Evolutionary conservation across 1,139 yeast species (phyloP), one percentile per base, ranked within the genome.

Genomic region (Geotrichum histeridarum): DNA sequence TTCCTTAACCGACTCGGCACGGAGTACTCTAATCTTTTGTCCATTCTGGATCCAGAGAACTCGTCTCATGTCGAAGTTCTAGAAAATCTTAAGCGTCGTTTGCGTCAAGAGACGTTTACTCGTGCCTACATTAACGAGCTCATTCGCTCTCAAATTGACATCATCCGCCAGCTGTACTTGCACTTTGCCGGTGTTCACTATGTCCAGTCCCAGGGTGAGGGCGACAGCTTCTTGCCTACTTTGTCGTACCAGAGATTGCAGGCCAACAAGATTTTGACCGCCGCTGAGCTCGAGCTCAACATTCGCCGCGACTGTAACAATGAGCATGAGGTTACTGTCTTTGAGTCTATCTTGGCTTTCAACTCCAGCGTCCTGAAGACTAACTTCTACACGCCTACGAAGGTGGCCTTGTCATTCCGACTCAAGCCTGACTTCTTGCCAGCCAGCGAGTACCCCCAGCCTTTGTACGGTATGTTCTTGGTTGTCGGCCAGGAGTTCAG

Each of bases 401-500:
- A 93, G 75, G 95, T 91, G 55, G 99, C 99, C 27, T 78, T 93
- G 59, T 87, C 96, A 3, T 93, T 93, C 77, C 83, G 98, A 72
- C 79, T 93, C 65, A 79, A 89, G 65, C 96, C 99, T 39, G 74
- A 83, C 32, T 87, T 91, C 73, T 79, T 93, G 71, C 97, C 98
- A 49, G 70, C 71, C 55, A 73, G 83, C 22, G 98, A 93, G 73
- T 93, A 91, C 70, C 95, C 97, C 50, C 94, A 89, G 63, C 86
- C 84, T 57, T 94, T 96, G 57, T 93, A 75, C 68, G 99, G 98
- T 61, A 87, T 93, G 87, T 91, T 93, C 74, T 84, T 93, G 64
- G 86, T 91, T 56, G 96, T 93, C 58, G 99, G 99, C 59, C 87
- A 91, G 63, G 97, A 94, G 68, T 93, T 93, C 74, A 81, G 97